These are phyloP conservation scores for Furcasterigmium furcatum DNA, from an alignment of 2,329 filamentous ascomycete genomes.

Conservation along the genomic window DNA sequence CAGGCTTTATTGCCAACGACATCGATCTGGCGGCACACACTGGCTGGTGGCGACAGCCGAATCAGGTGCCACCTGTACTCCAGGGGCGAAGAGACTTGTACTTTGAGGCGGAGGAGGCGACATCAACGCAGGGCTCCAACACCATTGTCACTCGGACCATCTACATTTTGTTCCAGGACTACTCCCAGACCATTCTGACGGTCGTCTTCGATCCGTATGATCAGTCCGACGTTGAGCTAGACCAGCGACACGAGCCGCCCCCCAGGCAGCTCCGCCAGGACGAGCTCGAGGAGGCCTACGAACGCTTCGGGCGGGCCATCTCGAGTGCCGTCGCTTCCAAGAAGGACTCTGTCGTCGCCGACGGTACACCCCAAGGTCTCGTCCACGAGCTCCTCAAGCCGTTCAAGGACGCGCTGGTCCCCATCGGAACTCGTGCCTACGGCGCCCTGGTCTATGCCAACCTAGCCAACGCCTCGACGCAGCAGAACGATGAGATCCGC, in stretches of 20 bases:
- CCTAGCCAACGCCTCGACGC: constrained; percentile 87
- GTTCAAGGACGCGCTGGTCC: constrained; percentile 69
- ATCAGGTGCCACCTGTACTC: constrained; percentile 75
- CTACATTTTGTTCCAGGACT: constrained; percentile 90
- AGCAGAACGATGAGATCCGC: constrained; percentile 89
- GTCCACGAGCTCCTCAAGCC: constrained; percentile 76
- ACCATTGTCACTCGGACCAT: constrained; percentile 74
- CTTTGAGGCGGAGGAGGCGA: constrained; percentile 77
- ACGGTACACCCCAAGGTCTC: constrained; percentile 76
- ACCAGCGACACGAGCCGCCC: constrained; percentile 84
- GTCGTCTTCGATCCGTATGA: constrained; percentile 76
- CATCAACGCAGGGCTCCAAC: constrained; percentile 64
- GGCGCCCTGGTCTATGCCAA: constrained; percentile 93
- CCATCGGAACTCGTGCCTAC: constrained; percentile 85
- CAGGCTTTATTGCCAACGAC: constrained; percentile 84
- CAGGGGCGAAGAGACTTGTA: constrained; percentile 81
- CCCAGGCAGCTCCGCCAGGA: constrained; percentile 83
- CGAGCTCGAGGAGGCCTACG: constrained; percentile 84
- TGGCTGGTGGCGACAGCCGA: constrained; percentile 85
- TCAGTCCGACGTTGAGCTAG: constrained; percentile 67
- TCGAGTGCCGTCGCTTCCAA: constrained; percentile 65
- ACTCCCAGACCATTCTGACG: constrained; percentile 88
- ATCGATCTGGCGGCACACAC: constrained; percentile 72
- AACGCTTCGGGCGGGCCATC: constrained; percentile 76
- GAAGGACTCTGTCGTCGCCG: constrained; percentile 78